phyloP scores from a whole-genome alignment of 345 rosid genomes.

The thale cress (Arabidopsis thaliana) region DNA sequence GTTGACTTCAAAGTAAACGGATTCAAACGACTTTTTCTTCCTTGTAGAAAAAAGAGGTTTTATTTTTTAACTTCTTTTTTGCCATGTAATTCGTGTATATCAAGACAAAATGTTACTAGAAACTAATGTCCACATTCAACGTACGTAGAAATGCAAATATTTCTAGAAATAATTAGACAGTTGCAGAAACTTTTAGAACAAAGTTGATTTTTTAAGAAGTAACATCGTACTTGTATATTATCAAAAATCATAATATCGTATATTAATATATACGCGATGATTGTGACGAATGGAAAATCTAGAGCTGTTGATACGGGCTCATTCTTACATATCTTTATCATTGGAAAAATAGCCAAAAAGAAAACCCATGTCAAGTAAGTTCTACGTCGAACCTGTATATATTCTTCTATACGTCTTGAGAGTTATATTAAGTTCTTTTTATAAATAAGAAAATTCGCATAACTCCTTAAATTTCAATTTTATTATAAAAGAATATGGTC shows the following conservation, averaged over 20 bases:
- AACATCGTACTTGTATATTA: conserved; percentile 22
- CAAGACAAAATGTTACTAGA: neutral
- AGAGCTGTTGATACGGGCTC: neutral
- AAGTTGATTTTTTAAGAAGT: neutral
- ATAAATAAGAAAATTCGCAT: neutral
- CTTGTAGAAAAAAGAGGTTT: neutral
- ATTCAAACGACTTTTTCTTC: conserved; percentile 32
- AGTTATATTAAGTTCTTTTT: neutral
- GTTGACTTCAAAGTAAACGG: conserved; percentile 46
- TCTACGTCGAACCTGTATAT: neutral
- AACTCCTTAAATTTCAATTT: neutral
- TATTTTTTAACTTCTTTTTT: neutral
- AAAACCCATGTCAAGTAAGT: no score
- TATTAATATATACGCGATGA: neutral
- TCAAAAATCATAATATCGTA: neutral
- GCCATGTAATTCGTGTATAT: neutral
- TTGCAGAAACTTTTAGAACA: conserved; percentile 28
- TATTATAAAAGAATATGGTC: neutral
- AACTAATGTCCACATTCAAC: conserved; percentile 3
- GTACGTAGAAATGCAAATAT: no score
- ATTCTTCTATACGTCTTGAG: neutral
- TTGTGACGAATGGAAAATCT: neutral
- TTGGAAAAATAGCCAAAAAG: no score
- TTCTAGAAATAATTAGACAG: neutral
- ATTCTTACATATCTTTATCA: neutral